Conservation (phyloP, 208 protist species). For the Porcisia deanei region DNA sequence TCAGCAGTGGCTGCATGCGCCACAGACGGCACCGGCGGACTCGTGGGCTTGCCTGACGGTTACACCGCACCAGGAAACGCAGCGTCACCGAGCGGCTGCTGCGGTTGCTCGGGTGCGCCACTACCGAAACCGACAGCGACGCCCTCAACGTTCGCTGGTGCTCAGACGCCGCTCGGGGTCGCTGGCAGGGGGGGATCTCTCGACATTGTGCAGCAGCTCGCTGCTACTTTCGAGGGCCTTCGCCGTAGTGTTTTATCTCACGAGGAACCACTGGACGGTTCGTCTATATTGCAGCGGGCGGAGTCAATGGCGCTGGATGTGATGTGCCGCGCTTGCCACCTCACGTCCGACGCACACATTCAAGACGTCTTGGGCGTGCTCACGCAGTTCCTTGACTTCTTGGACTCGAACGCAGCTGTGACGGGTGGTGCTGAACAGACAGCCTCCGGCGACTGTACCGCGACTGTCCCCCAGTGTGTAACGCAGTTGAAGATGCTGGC, state of each 20-base stretch:
- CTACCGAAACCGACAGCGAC: neutral
- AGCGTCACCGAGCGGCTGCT: neutral
- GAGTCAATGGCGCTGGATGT: constrained; percentile 22
- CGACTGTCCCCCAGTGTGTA: constrained; percentile 31
- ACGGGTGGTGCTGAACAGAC: constrained; percentile 29
- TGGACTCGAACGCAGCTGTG: constrained; percentile 28
- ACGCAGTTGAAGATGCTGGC: constrained; percentile 46
- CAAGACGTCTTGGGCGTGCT: constrained; percentile 37
- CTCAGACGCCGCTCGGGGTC: neutral
- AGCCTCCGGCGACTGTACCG: constrained; percentile 21
- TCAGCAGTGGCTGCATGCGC: neutral
- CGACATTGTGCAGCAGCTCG: constrained; percentile 26
- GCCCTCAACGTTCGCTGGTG: neutral
- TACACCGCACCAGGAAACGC: neutral
- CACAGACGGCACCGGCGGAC: neutral
- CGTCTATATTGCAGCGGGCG: constrained; percentile 8
- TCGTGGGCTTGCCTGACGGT: neutral
- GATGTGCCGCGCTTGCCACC: constrained; percentile 12
- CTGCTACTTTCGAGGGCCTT: constrained; percentile 20
- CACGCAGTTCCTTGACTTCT: constrained; percentile 24
- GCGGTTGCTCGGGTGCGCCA: neutral
- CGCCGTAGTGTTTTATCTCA: constrained; percentile 1
- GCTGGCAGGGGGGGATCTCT: neutral
- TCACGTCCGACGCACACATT: constrained; percentile 21
- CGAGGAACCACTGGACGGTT: constrained; percentile 7